Conservation (phyloP, 2,329 filamentous ascomycete species). For the Calonectria pseudoturangicola region DNA sequence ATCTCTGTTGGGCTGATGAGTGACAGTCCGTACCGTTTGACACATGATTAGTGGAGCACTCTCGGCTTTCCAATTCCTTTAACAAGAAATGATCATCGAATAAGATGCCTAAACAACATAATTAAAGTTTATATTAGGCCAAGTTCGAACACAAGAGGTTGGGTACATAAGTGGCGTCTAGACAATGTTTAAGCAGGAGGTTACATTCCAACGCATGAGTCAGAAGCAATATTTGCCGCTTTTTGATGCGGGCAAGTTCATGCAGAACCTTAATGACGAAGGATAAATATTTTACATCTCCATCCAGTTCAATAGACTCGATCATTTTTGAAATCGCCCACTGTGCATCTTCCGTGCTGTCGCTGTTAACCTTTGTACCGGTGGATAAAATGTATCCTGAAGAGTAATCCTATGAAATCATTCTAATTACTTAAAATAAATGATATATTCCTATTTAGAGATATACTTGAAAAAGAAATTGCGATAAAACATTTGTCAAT, state of each 20-base stretch:
- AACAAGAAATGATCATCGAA: background rate
- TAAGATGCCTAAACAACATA: background rate
- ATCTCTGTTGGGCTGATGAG: too few species aligned
- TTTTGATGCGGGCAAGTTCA: background rate
- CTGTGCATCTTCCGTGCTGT: too few species aligned
- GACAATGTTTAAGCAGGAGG: background rate
- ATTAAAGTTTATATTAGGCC: background rate
- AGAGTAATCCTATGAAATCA: too few species aligned
- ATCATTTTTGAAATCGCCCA: background rate
- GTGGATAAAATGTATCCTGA: too few species aligned
- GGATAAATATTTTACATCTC: background rate
- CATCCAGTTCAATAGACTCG: background rate
- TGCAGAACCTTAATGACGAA: background rate
- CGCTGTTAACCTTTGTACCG: too few species aligned
- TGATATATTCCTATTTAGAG: too few species aligned
- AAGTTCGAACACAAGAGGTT: background rate
- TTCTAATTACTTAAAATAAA: too few species aligned
- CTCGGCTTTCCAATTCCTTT: background rate
- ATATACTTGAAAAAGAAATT: too few species aligned
- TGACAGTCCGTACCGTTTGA: background rate
- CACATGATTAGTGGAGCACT: background rate
- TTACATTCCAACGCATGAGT: background rate
- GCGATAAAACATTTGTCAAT: too few species aligned
- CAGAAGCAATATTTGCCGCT: background rate
- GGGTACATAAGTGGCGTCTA: background rate